Percentiles rank a stretch among this genome's conserved stretches.
Evolutionary conservation across 1,139 yeast species (phyloP).

Genomic region (Geotrichum siamense): DNA sequence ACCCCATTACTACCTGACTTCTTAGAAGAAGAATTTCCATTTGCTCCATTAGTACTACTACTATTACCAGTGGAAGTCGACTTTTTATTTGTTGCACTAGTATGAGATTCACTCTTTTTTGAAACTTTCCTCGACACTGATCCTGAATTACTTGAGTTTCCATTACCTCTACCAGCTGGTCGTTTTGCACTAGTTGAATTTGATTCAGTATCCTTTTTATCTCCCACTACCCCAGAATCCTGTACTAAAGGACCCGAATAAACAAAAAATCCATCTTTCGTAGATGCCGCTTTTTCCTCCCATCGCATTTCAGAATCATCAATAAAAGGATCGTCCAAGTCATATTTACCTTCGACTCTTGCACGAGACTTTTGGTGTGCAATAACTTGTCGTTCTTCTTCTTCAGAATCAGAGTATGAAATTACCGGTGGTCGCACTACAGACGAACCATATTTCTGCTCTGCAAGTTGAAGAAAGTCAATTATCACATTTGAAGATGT

Average conservation of each 20-base stretch:
- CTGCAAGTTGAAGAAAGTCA: conserved; percentile 73
- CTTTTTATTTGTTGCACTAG: conserved; percentile 9
- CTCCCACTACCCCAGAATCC: conserved; percentile 21
- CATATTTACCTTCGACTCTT: conserved; percentile 64
- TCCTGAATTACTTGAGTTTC: conserved; percentile 13
- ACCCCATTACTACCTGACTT: not conserved
- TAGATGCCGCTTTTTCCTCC: conserved; percentile 90
- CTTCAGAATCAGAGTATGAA: conserved; percentile 57
- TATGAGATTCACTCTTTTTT: conserved; percentile 13
- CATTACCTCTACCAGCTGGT: conserved; percentile 16
- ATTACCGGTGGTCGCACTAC: conserved; percentile 59
- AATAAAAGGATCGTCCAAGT: conserved; percentile 88
- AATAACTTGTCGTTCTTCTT: conserved; percentile 44
- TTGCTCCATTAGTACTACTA: not conserved
- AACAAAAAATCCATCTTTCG: conserved; percentile 93
- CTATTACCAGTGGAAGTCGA: not conserved
- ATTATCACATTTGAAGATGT: conserved; percentile 46
- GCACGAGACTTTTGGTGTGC: conserved; percentile 27
- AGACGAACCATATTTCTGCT: conserved; percentile 79
- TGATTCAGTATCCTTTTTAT: not conserved
- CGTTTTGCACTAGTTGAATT: conserved; percentile 29
- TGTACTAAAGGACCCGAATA: conserved; percentile 89
- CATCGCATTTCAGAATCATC: conserved; percentile 88
- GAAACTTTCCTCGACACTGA: conserved; percentile 13
- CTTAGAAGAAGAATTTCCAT: not conserved